These are phyloP conservation scores for Xenoacremonium recifei DNA, from an alignment of 2,329 filamentous ascomycete species.

Conservation along the genomic window DNA sequence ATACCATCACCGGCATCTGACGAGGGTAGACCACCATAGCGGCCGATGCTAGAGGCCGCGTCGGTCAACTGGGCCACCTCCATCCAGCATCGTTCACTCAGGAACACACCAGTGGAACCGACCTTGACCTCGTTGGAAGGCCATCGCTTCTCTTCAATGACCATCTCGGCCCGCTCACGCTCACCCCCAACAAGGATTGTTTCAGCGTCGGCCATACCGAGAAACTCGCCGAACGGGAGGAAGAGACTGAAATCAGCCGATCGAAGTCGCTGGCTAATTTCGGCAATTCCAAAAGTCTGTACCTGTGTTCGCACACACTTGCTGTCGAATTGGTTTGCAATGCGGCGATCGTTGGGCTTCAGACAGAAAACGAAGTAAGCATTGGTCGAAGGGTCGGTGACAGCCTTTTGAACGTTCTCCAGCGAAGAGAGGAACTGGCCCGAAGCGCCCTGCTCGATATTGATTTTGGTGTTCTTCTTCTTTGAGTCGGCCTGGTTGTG, in stretches of 20 bases:
- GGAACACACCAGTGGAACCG: constrained; percentile 89
- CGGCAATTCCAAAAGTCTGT: constrained; percentile 92
- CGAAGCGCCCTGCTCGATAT: constrained; percentile 77
- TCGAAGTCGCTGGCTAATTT: constrained; percentile 89
- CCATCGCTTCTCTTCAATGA: constrained; percentile 93
- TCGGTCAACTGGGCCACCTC: constrained; percentile 79
- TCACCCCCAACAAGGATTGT: constrained; percentile 88
- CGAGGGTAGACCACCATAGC: constrained; percentile 24
- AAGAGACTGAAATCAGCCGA: constrained; percentile 96
- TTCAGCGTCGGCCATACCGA: constrained; percentile 83
- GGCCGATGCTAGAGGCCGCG: constrained; percentile 49
- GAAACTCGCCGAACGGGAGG: constrained; percentile 91
- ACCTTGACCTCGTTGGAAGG: constrained; percentile 86
- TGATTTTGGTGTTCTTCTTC: constrained; percentile 41
- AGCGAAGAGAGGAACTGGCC: constrained; percentile 88
- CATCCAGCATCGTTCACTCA: constrained; percentile 94
- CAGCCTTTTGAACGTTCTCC: constrained; percentile 85
- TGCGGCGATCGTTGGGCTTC: constrained; percentile 94
- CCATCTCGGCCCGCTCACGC: constrained; percentile 83
- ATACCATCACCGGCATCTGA: constrained; percentile 65
- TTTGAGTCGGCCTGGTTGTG: constrained; percentile 45
- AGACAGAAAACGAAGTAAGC: constrained; percentile 96
- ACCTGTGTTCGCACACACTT: constrained; percentile 95
- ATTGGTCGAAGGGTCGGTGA: constrained; percentile 81
- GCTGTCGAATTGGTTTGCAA: constrained; percentile 98